phyloP scores from a whole-genome alignment of 306 rosid species.

The Acacia crassicarpa region DNA sequence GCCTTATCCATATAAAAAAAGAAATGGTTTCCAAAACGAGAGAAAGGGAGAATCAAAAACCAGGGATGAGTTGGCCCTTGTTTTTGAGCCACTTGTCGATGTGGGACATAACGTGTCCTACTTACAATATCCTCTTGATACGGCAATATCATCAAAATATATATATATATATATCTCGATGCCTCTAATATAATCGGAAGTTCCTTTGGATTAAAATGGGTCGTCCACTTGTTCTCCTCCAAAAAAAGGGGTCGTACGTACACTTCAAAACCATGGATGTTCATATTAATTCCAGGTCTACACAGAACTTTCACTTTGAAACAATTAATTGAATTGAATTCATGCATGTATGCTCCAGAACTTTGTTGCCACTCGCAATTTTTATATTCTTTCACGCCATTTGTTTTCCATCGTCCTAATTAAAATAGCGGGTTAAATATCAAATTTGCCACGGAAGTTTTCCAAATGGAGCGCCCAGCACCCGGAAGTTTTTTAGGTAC shows the following conservation, averaged over 20 bases:
- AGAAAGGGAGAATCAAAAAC: background rate
- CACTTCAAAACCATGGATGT: background rate
- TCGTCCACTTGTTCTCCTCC: background rate
- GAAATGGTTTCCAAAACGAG: background rate
- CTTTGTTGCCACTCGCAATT: background rate
- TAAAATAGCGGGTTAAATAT: too few relatives aligned
- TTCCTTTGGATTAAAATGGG: background rate
- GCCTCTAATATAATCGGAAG: background rate
- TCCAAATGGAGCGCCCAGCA: too few relatives aligned
- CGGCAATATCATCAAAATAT: too few relatives aligned
- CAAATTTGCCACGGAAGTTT: too few relatives aligned
- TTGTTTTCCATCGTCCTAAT: background rate
- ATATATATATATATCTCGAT: background rate
- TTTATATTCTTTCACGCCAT: background rate
- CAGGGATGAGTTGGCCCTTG: background rate
- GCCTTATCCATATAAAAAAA: too few relatives aligned
- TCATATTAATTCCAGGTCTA: background rate
- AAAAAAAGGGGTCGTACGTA: background rate
- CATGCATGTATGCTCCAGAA: background rate
- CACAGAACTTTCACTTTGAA: background rate
- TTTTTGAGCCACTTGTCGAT: background rate
- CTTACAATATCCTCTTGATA: background rate
- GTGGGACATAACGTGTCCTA: background rate
- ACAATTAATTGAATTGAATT: background rate
- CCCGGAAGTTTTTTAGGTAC: too few relatives aligned